phyloP scores from a whole-genome alignment of 345 rosid species.

The Lagerstroemia speciosa region DNA sequence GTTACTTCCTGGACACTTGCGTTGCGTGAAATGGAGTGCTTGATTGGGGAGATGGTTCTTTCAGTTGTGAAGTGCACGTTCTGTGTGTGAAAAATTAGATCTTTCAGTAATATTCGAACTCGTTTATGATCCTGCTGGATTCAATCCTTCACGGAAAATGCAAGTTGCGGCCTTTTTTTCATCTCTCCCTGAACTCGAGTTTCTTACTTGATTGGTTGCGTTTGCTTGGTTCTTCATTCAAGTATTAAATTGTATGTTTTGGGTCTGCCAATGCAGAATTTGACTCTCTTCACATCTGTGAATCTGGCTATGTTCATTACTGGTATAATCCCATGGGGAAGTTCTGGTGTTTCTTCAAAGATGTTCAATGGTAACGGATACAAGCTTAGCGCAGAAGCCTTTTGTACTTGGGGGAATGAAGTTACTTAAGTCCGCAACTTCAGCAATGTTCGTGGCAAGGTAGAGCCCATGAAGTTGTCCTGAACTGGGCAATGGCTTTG shows the following conservation, averaged over 20 bases:
- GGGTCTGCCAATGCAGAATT: too few species aligned
- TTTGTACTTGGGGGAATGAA: constrained; percentile 51
- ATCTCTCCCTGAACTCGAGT: not conserved
- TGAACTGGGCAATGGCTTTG: not conserved
- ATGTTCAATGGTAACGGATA: not conserved
- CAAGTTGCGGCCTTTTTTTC: not conserved
- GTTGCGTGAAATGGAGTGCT: not conserved
- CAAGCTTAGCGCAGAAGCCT: constrained; percentile 45
- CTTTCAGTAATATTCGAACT: not conserved
- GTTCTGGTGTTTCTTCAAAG: too few species aligned
- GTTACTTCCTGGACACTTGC: not conserved
- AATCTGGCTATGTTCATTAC: too few species aligned
- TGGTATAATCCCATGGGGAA: too few species aligned
- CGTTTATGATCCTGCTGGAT: not conserved
- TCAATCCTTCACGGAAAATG: not conserved
- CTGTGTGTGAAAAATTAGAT: not conserved
- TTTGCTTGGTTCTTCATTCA: too few species aligned
- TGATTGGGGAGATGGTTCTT: not conserved
- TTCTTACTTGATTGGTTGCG: not conserved
- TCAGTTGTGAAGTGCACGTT: not conserved
- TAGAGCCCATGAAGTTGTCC: not conserved
- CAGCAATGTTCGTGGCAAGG: constrained; percentile 93
- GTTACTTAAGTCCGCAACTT: constrained; percentile 73
- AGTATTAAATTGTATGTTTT: too few species aligned
- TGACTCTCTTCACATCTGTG: too few species aligned